These are phyloP conservation scores for Trichothecium sympodiale DNA, from an alignment of 2,329 filamentous ascomycete species.

Conservation along the genomic window DNA sequence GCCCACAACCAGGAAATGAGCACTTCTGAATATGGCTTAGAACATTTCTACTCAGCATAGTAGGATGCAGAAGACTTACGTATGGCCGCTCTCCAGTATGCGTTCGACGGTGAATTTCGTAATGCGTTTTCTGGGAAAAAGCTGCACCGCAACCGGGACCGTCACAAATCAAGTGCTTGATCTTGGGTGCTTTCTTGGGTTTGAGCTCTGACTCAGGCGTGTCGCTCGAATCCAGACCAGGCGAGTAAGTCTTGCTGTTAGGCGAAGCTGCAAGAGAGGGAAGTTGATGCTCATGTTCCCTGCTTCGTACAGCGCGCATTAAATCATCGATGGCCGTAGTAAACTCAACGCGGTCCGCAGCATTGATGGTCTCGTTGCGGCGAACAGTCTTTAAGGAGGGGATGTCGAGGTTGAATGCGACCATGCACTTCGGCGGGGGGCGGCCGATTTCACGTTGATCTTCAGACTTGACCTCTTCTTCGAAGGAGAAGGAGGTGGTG, in stretches of 20 bases:
- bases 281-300: constrained; percentile 19
- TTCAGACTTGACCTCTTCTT: too few species aligned
- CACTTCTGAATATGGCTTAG: constrained; percentile 45
- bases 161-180: constrained; percentile 62
- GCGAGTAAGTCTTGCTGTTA: neutral
- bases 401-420: constrained; percentile 19
- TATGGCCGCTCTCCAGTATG: constrained; percentile 90
- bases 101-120: constrained; percentile 78
- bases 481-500: too few species aligned
- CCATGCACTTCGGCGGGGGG: too few species aligned
- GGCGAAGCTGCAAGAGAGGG: constrained; percentile 1
- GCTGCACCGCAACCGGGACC: constrained; percentile 64
- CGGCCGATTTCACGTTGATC: too few species aligned
- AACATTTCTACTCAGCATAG: neutral
- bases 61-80: constrained; percentile 39
- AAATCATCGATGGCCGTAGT: constrained; percentile 77
- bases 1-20: constrained; percentile 60
- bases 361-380: constrained; percentile 33
- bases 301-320: constrained; percentile 79
- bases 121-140: constrained; percentile 85
- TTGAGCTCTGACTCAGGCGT: constrained; percentile 23
- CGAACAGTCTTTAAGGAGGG: constrained; percentile 28
- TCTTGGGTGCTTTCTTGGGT: constrained; percentile 8
- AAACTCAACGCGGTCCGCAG: constrained; percentile 48
- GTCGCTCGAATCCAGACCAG: constrained; percentile 10